phyloP scores from a whole-genome alignment of 208 protist genomes.

The Acanthamoeba quina region DNA sequence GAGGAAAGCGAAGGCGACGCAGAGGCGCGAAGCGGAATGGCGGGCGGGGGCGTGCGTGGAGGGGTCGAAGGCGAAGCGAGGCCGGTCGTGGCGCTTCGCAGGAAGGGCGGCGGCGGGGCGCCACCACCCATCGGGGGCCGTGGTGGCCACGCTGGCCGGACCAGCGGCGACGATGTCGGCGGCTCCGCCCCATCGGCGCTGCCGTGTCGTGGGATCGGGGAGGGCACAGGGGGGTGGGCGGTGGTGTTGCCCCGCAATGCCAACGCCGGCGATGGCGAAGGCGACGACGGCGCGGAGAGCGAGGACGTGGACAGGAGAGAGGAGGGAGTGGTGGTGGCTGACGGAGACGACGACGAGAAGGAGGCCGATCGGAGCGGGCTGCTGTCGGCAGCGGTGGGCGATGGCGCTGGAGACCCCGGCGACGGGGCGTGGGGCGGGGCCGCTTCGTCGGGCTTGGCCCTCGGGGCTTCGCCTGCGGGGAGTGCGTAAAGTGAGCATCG shows the following conservation, averaged over 20 bases:
- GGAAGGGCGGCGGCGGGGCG: neutral
- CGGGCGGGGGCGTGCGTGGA: neutral
- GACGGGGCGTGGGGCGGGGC: neutral
- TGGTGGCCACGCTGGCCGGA: too few species aligned
- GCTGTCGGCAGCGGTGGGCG: neutral
- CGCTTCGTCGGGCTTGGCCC: neutral
- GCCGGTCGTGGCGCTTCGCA: neutral
- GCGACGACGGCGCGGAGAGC: neutral
- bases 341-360: neutral
- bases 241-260: neutral
- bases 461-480: neutral
- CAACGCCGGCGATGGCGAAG: neutral
- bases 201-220: too few species aligned
- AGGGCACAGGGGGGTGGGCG: too few species aligned
- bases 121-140: too few species aligned
- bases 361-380: neutral
- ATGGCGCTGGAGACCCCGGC: neutral
- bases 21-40: neutral
- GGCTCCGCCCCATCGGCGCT: too few species aligned
- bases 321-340: neutral
- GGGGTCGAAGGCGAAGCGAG: neutral
- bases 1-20: neutral
- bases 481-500: neutral
- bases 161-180: neutral
- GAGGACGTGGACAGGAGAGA: neutral